Conservation (phyloP, 2,329 filamentous ascomycete species). For the Dothistroma pini region DNA sequence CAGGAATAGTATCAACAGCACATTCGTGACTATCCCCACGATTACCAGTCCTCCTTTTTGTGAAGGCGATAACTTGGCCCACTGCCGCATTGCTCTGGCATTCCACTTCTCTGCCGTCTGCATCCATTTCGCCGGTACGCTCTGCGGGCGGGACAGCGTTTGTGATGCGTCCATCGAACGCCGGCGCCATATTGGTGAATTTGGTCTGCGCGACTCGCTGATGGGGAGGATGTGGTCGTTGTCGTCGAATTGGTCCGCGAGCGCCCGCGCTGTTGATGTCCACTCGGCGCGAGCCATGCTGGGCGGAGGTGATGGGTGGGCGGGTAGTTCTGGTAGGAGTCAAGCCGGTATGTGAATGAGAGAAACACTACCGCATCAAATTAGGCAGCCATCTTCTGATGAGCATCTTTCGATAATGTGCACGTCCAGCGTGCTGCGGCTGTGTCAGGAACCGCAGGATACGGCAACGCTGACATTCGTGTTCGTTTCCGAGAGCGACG, state of each 20-base stretch:
- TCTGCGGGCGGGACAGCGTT: slow-evolving; percentile 26
- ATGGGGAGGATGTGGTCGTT: slow-evolving; percentile 38
- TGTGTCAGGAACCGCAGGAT: not conserved
- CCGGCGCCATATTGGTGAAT: slow-evolving; percentile 19
- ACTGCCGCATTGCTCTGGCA: slow-evolving; percentile 48
- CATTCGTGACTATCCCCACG: slow-evolving; percentile 49
- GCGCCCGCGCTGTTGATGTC: slow-evolving; percentile 50
- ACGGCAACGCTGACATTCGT: not conserved
- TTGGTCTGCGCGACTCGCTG: slow-evolving; percentile 34
- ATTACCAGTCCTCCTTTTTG: slow-evolving; percentile 60
- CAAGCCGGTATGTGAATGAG: not conserved
- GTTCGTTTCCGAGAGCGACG: not conserved
- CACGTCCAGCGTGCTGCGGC: not conserved
- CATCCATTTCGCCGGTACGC: slow-evolving; percentile 41
- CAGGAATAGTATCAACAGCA: slow-evolving; percentile 64
- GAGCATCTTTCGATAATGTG: not conserved
- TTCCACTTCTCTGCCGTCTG: slow-evolving; percentile 45
- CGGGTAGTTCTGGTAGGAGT: not conserved
- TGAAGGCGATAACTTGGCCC: slow-evolving; percentile 54
- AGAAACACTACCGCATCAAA: not conserved
- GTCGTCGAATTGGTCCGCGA: slow-evolving; percentile 46
- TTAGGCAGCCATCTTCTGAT: slow-evolving; percentile 8
- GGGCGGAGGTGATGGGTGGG: not conserved
- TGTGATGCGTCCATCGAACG: slow-evolving; percentile 14
- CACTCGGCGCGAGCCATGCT: slow-evolving; percentile 40